These are phyloP conservation scores for Litsea cubeba DNA, from an alignment of 164 flowering plant genomes.

Conservation along the genomic window DNA sequence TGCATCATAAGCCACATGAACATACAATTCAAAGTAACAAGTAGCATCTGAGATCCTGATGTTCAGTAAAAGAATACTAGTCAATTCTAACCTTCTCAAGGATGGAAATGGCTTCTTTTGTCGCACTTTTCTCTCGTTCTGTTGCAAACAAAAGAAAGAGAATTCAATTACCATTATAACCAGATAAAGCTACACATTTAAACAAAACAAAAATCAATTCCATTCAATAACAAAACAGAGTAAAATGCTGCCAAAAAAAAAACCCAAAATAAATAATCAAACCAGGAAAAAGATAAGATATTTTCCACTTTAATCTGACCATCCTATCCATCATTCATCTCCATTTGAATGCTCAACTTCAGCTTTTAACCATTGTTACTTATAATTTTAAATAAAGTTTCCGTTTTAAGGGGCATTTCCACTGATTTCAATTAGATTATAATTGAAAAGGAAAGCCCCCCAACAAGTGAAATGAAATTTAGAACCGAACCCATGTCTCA, in stretches of 20 bases:
- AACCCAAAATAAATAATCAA: too few relatives aligned
- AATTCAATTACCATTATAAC: neutral
- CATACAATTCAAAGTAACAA: neutral
- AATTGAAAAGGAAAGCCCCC: neutral
- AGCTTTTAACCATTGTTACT: neutral
- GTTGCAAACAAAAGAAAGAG: constrained; percentile 12
- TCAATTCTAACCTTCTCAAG: constrained; percentile 46
- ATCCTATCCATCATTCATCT: neutral
- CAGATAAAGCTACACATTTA: neutral
- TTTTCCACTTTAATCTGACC: neutral
- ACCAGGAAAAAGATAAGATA: too few relatives aligned
- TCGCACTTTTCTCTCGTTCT: constrained; percentile 97
- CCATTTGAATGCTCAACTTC: neutral
- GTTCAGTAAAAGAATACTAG: neutral
- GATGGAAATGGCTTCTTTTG: constrained; percentile 84
- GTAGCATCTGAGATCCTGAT: neutral
- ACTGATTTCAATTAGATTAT: neutral
- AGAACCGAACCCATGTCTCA: neutral
- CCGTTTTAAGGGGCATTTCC: neutral
- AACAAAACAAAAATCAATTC: neutral
- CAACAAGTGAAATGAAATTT: neutral
- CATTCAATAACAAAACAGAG: neutral
- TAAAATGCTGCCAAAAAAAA: too few relatives aligned
- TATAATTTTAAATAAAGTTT: too few relatives aligned
- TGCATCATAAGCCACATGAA: neutral